phyloP scores from a whole-genome alignment of 1,139 yeast genomes.

The Taphrina communis region DNA sequence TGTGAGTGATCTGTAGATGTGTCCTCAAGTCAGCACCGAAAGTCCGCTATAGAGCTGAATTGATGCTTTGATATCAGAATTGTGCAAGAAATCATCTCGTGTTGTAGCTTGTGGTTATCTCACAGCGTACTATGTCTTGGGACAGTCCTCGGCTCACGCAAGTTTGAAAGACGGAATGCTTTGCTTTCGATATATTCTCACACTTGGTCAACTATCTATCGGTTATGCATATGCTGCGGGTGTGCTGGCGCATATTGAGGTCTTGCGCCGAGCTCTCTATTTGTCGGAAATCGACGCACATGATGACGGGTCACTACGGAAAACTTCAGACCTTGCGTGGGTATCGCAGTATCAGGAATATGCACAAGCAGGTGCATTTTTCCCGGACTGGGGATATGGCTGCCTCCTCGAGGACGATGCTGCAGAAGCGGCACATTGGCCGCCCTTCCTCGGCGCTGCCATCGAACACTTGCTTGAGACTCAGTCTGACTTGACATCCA shows the following conservation, averaged over 20 bases:
- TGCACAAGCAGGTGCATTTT: slow-evolving; percentile 58
- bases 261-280: slow-evolving; percentile 20
- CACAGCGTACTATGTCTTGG: too few species aligned
- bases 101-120: too few species aligned
- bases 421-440: slow-evolving; percentile 71
- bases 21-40: too few species aligned
- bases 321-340: slow-evolving; percentile 11
- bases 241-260: slow-evolving; percentile 31
- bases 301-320: background rate
- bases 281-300: background rate
- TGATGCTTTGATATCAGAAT: too few species aligned
- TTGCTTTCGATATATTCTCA: background rate
- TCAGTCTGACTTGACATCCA: slow-evolving; percentile 46
- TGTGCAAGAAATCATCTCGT: too few species aligned
- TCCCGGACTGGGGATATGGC: slow-evolving; percentile 67
- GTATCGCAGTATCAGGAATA: slow-evolving; percentile 1
- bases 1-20: too few species aligned
- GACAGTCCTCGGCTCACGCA: background rate
- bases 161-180: background rate
- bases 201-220: background rate
- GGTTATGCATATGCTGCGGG: slow-evolving; percentile 16
- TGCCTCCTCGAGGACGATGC: slow-evolving; percentile 59
- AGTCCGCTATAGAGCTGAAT: too few species aligned
- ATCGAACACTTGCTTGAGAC: slow-evolving; percentile 54
- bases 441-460: slow-evolving; percentile 60